Base-by-base conservation (phyloP, 768 basidiomycete genomes). In the Leccinum subtestaceum region DNA sequence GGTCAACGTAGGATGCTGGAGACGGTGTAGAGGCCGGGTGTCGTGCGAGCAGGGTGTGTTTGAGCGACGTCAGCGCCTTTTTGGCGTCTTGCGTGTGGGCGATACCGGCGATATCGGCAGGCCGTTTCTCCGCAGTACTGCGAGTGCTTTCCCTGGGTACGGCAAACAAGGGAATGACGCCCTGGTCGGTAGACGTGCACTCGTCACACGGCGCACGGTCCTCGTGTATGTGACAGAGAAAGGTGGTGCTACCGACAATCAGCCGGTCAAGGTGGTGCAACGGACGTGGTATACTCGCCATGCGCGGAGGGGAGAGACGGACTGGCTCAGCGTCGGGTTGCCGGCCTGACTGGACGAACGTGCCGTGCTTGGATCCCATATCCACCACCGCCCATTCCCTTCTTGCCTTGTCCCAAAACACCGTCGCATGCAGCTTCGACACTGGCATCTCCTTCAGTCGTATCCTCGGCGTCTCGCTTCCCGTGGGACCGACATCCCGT, bases 291-390 rank as follows among this genome's bases (percentile, higher is more conserved):
- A 87, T 72, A 72, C 91, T 92, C 51, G 91, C 86, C 53, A 78
- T 75, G 55, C 86, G 81, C 36, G 86, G 70, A 43, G 82, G 80
- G 32, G 90, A 91, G 49, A 93, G 75, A 50, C 89, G 81, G 50
- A 69, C 62, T 17, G 82, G 81, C 13, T 62, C 59, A 11, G 45
- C 40, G 50, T 60, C 62, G 19, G 56, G 56, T n/a, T 53, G 66
- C 36, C 25, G 68, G 19, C 67, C 62, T 29, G 61, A 56, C 19
- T 69, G 65, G n/a, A 90, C 56, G 69, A 86, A 93, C 1, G 91
- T 93, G 4, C 92, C 92, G 63, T 94, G 92, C 71, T 85, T 88
- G 54, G 88, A 90, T 10, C 89, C 92, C 86, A 89, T 89, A 69
- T 94, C 92, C 10, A 92, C 89, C 31, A 90, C 74, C 3, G 82